Base-by-base conservation (phyloP, 2,329 filamentous ascomycete species). In the Metarhizium album region DNA sequence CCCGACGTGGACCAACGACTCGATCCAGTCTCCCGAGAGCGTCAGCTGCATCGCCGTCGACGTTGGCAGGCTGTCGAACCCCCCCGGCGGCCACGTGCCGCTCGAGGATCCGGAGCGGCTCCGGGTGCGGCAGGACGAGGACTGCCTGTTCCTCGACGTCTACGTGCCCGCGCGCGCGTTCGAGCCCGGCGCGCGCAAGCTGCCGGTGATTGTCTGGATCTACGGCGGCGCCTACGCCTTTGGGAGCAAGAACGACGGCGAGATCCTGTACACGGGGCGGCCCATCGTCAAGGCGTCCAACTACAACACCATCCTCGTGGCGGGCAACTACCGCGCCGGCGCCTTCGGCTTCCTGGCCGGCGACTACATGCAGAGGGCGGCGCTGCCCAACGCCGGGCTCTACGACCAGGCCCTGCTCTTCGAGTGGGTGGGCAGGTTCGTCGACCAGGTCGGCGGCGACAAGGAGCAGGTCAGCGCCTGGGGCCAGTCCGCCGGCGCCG, bases 141-240 rank as follows among this genome's bases (percentile, higher is more conserved):
- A 76, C 52, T 77, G 74, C 52, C 64, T 77, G 2, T 74, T 74
- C 54, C 67, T 76, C 13, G 73, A 77, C 55, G 55, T 76, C n/a
- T 70, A 70, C 42, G 72, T 74, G 1, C 74, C 74, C 4, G 64
- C 61, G 6, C 67, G 67, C 50, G 71, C 69, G 0, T 58, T 74
- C 20, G 56, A 64, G 18, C 33, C 11, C 7, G 4, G 16, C 11
- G 60, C 58, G 1, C 54, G 61, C n/a, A 61, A 60, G 46, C 58
- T 76, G 7, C 72, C 72, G 2, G 71, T 76, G 2, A 59, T 71
- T 16, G 67, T 73, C 6, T 76, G 66, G 65, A 61, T 76, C 22
- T 71, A 70, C 55, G 73, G 73, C 4, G 73, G 72, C 2, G 72
- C 64, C 18, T 76, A 69, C 54, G 62, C 65, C 2, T 63, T 66